These are phyloP conservation scores for Stentor coeruleus DNA, from an alignment of 73 alveolate genomes.

Conservation along the genomic window DNA sequence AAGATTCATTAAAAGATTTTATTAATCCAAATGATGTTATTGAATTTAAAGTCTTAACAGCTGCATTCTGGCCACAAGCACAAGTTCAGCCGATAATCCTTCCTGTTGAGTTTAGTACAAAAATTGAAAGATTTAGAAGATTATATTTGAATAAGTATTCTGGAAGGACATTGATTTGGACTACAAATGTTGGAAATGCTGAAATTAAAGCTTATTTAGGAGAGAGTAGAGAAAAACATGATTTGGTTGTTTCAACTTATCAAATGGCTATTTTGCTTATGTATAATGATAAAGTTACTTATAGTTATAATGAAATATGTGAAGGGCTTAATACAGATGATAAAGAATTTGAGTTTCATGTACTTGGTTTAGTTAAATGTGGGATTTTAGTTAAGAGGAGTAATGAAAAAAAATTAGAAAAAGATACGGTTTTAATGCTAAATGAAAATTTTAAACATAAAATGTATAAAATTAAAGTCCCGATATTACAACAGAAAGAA, in stretches of 20 bases:
- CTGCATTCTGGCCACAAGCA: conserved; percentile 62
- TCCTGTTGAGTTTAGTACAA: conserved; percentile 33
- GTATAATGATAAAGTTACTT: conserved; percentile 31
- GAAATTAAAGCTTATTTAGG: conserved; percentile 53
- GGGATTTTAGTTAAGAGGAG: conserved; percentile 35
- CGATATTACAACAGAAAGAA: conserved; percentile 40
- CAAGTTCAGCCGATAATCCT: not conserved
- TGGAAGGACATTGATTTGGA: conserved; percentile 62
- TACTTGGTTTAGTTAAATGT: conserved; percentile 39
- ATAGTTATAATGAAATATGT: conserved; percentile 3
- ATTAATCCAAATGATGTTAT: conserved; percentile 28
- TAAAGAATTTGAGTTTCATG: conserved; percentile 39
- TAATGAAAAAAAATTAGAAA: conserved; percentile 31
- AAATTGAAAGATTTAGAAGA: conserved; percentile 35
- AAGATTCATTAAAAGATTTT: conserved; percentile 45
- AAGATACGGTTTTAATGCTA: conserved; percentile 26
- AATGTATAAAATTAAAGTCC: conserved; percentile 37
- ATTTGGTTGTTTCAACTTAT: conserved; percentile 36
- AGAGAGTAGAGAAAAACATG: conserved; percentile 42
- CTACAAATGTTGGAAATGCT: conserved; percentile 47
- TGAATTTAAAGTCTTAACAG: conserved; percentile 54
- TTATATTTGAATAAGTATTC: conserved; percentile 48
- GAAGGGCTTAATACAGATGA: conserved; percentile 19
- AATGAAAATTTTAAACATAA: conserved; percentile 45
- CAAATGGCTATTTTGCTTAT: conserved; percentile 46